Percentiles rank a stretch among this genome's conserved stretches.
phyloP scores from a whole-genome alignment of 306 rosid species.

The Pueraria montana region DNA sequence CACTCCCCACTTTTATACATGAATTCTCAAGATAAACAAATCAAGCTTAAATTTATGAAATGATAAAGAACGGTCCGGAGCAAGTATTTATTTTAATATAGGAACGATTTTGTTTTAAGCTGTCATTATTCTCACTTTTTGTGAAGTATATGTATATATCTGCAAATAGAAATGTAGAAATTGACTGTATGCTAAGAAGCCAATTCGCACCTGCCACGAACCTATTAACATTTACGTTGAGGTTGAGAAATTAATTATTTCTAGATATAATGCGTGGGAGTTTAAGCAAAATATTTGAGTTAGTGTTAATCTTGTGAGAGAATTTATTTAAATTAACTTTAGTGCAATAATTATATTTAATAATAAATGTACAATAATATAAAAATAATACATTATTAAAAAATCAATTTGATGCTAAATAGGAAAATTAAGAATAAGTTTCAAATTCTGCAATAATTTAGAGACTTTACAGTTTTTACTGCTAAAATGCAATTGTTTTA shows the following conservation, averaged over 20 bases:
- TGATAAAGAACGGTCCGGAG: no score
- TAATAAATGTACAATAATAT: no score
- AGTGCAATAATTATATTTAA: neutral
- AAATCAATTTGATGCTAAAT: no score
- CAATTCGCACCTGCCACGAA: neutral
- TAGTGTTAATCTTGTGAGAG: neutral
- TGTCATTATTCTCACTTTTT: no score
- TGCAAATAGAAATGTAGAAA: no score
- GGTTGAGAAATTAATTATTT: neutral
- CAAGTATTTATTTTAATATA: no score
- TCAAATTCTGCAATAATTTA: no score
- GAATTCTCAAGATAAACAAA: neutral
- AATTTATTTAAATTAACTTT: neutral
- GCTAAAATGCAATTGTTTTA: no score
- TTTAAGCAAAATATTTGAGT: neutral
- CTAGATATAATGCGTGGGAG: neutral
- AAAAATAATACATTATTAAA: no score
- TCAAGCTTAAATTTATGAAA: neutral
- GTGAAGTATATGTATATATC: no score
- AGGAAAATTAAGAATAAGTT: neutral
- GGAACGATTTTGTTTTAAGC: no score
- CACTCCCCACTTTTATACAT: neutral
- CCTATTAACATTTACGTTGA: neutral
- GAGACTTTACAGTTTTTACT: no score
- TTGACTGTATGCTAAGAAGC: neutral